A percentile compares a stretch with the other conserved stretches of the same genome.
These are phyloP conservation scores for Nasturtium officinale DNA, from an alignment of 345 rosid species.

Conservation along the genomic window DNA sequence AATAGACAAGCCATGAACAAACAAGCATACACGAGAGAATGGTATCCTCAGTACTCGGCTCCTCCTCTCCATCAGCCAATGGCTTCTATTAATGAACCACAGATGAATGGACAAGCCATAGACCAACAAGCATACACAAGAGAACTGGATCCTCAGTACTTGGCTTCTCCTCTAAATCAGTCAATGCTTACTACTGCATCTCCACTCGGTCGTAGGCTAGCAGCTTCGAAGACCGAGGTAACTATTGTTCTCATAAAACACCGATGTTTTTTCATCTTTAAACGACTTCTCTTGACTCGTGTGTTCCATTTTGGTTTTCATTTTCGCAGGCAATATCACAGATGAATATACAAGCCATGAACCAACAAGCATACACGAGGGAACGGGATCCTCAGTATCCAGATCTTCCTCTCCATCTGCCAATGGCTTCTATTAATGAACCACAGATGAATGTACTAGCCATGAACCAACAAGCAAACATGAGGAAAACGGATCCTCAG, in stretches of 20 bases:
- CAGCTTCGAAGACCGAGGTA: constrained; percentile 70
- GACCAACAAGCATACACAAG: constrained; percentile 61
- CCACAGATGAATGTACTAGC: neutral
- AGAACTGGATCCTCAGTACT: constrained; percentile 63
- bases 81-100: neutral
- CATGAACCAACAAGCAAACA: constrained; percentile 1
- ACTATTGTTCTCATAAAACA: constrained; percentile 10
- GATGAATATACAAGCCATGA: constrained; percentile 5
- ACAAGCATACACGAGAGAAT: too few relatives aligned
- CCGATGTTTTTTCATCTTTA: too few relatives aligned
- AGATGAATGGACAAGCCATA: constrained; percentile 1
- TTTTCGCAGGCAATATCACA: constrained; percentile 46
- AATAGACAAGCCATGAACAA: constrained; percentile 8
- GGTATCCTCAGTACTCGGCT: neutral
- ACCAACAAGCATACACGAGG: constrained; percentile 60
- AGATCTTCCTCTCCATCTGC: constrained; percentile 62
- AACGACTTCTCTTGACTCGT: neutral
- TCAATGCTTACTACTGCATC: constrained; percentile 58
- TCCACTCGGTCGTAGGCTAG: constrained; percentile 61
- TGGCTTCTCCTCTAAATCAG: constrained; percentile 64
- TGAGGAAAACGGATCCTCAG: neutral
- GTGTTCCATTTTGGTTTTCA: too few relatives aligned
- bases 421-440: constrained; percentile 31
- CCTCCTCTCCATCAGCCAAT: constrained; percentile 36
- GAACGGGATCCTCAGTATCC: constrained; percentile 65